phyloP scores from a whole-genome alignment of 2,329 filamentous ascomycete genomes.

The Penicillium sp. region DNA sequence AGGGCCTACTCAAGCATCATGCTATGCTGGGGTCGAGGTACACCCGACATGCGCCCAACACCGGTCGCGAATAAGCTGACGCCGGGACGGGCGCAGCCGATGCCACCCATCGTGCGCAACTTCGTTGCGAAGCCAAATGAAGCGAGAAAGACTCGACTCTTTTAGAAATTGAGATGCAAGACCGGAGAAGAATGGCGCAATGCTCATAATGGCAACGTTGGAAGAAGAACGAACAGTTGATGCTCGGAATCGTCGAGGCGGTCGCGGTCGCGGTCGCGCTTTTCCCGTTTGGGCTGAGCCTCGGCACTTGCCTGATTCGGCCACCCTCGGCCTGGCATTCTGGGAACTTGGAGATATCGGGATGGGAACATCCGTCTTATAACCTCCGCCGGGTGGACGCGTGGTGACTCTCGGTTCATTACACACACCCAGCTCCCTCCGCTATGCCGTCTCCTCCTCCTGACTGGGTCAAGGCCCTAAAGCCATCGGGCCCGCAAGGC shows the following conservation, averaged over 20 bases:
- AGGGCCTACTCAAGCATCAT: too few relatives aligned
- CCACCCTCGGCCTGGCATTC: slow-evolving; percentile 19
- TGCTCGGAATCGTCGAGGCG: too few relatives aligned
- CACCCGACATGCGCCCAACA: too few relatives aligned
- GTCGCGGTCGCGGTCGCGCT: slow-evolving; percentile 1
- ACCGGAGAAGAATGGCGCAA: too few relatives aligned
- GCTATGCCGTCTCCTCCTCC: slow-evolving; percentile 48
- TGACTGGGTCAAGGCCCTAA: slow-evolving; percentile 65
- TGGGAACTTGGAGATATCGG: not conserved
- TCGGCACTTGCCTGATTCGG: slow-evolving; percentile 26
- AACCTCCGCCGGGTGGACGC: slow-evolving; percentile 7
- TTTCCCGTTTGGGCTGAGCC: slow-evolving; percentile 18
- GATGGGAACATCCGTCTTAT: slow-evolving; percentile 6
- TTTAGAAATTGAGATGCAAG: too few relatives aligned
- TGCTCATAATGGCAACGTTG: not conserved
- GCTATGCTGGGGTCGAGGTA: too few relatives aligned
- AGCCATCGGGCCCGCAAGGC: slow-evolving; percentile 65
- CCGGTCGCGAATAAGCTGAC: slow-evolving; percentile 19
- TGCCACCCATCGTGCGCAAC: too few relatives aligned
- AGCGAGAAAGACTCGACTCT: not conserved
- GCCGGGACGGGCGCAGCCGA: slow-evolving; percentile 15
- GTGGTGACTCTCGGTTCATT: too few relatives aligned
- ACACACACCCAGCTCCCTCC: not conserved
- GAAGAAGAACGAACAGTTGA: slow-evolving; percentile 4
- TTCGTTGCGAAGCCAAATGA: not conserved